Conservation (phyloP, 148 eudicot genomes). For the Pouteria glomerata region DNA sequence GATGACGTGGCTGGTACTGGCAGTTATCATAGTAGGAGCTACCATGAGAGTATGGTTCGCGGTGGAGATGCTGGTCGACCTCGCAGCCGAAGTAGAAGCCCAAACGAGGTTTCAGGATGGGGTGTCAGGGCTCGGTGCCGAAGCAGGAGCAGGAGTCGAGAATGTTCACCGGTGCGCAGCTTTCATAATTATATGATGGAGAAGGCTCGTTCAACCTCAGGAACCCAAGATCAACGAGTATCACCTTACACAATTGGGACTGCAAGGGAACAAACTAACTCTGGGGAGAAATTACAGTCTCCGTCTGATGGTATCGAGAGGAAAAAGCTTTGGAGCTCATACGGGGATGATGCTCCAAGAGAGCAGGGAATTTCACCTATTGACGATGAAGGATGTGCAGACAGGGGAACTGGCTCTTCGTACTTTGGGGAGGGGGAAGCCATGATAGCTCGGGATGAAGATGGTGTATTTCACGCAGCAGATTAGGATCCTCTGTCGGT, state of each 20-base stretch:
- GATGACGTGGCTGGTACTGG: conserved; percentile 31
- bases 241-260: not conserved
- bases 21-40: conserved; percentile 36
- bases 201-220: conserved; percentile 19
- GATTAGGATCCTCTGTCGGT: too few species aligned
- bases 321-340: not conserved
- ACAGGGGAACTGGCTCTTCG: not conserved
- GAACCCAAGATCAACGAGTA: not conserved
- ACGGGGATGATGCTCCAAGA: not conserved
- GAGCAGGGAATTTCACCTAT: conserved; percentile 11
- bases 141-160: conserved; percentile 48
- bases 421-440: conserved; percentile 17
- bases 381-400: not conserved
- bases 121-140: conserved; percentile 28
- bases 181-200: conserved; percentile 69
- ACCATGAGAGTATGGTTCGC: conserved; percentile 27
- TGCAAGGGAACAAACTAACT: not conserved
- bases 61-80: conserved; percentile 9
- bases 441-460: not conserved
- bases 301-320: not conserved
- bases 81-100: conserved; percentile 44
- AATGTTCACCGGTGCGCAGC: conserved; percentile 24
- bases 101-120: conserved; percentile 33
- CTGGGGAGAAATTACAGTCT: too few species aligned
- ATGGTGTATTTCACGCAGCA: conserved; percentile 13